Conservation (phyloP, 352 stramenopile genomes). For the Nothophytophthora sp. region DNA sequence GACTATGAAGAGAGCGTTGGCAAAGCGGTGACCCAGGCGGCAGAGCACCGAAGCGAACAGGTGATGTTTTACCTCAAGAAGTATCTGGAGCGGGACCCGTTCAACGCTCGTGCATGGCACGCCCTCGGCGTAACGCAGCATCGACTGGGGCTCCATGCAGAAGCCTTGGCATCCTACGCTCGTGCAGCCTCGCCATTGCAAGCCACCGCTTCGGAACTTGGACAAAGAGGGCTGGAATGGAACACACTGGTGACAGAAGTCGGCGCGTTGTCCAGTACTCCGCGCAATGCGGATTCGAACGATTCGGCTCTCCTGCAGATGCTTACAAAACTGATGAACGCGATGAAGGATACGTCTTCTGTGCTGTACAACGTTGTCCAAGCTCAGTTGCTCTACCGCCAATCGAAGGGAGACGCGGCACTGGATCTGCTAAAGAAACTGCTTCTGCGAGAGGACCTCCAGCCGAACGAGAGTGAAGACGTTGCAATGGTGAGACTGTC, state of each 20-base stretch:
- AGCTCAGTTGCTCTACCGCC: slow-evolving; percentile 21
- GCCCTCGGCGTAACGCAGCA: slow-evolving; percentile 65
- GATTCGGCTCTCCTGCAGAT: slow-evolving; percentile 18
- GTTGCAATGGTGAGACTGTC: slow-evolving; percentile 37
- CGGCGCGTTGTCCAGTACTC: slow-evolving; percentile 8
- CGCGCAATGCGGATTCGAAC: slow-evolving; percentile 1
- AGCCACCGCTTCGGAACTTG: slow-evolving; percentile 3
- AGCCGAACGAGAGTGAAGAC: slow-evolving; percentile 18
- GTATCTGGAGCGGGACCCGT: slow-evolving; percentile 77
- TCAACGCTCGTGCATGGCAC: slow-evolving; percentile 59
- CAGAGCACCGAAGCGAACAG: slow-evolving; percentile 31
- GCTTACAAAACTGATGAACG: slow-evolving; percentile 19
- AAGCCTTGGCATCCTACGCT: slow-evolving; percentile 42
- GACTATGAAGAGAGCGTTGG: slow-evolving; percentile 20
- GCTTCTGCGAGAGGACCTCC: slow-evolving; percentile 14
- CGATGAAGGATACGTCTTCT: not conserved
- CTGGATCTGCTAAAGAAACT: slow-evolving; percentile 24
- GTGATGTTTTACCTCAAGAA: slow-evolving; percentile 80
- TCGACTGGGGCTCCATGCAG: slow-evolving; percentile 43
- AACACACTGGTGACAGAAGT: slow-evolving; percentile 38
- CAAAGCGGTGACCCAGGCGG: slow-evolving; percentile 14
- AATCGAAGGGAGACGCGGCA: slow-evolving; percentile 24
- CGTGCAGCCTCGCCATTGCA: slow-evolving; percentile 19
- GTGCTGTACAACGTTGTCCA: slow-evolving; percentile 28
- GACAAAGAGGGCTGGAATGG: slow-evolving; percentile 31